Base-by-base conservation (phyloP, 805 yeast species). In the Citeromyces matritensis region DNA sequence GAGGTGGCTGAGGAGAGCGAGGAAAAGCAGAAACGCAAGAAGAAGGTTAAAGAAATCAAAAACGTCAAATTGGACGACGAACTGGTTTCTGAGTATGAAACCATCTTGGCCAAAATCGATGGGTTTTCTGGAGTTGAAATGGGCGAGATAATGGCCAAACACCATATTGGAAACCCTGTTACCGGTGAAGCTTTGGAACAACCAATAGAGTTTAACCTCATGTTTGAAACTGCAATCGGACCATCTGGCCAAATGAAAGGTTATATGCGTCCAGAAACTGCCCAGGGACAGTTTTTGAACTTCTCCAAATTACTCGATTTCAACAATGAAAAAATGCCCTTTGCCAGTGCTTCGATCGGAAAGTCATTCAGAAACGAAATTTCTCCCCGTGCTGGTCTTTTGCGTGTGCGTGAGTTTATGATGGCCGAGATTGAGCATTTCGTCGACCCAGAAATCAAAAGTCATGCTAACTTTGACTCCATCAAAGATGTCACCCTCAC, bases 351-450 rank as follows among this genome's bases (percentile, higher is more conserved):
- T 32, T 81, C 96, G 25, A 84, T 91, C 49, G 99, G 99, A 53
- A 91, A 91, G 60, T 86, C 97, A 9, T 91, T 91, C 70, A 81
- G 99, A 67, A 91, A 91, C 58, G 99, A 91, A 65, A 91, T 91
- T 49, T 84, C 96, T 30, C 99, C 99, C 46, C 78, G 98, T 58
- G 82, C 97, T 17, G 99, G 99, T 45, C 67, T 91, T 45, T 69
- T 91, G 54, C 80, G 99, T 62, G 98, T 93, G 36, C 84, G 99
- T 60, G 99, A 91, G 65, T 91, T 91, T 57, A 65, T 91, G 53
- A 91, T 91, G 98, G 99, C 97, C 36, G 99, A 91, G 68, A 86
- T 91, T 51, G 99, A 91, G 64, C 98, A 91, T 60, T 91, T 73
- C 50, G 96, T 93, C 42, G 99, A 91, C 55, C 98, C 99, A 37